phyloP scores from a whole-genome alignment of 2,329 filamentous ascomycete genomes.

The Verticillium albo-atrum region DNA sequence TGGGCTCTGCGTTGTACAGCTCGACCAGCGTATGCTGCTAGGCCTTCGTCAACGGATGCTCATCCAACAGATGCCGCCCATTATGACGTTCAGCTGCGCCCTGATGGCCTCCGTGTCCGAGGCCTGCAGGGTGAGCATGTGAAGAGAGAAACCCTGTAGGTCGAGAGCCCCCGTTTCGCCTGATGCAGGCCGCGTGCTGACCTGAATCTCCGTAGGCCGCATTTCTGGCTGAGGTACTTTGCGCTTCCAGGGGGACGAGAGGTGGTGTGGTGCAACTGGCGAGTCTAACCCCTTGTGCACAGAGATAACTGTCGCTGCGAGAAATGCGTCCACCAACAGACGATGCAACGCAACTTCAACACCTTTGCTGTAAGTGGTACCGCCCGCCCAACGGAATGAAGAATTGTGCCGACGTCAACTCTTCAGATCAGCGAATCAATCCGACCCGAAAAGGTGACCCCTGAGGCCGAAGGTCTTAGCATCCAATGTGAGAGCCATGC shows the following conservation, averaged over 20 bases:
- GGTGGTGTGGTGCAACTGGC: neutral
- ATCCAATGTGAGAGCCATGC: slow-evolving; percentile 24
- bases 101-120: slow-evolving; percentile 6
- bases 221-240: slow-evolving; percentile 14
- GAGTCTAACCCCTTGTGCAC: neutral
- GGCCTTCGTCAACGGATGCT: neutral
- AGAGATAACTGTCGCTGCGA: slow-evolving; percentile 40
- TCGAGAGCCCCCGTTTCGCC: neutral
- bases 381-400: neutral
- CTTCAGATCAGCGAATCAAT: slow-evolving; percentile 26
- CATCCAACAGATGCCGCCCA: neutral
- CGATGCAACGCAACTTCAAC: slow-evolving; percentile 36
- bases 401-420: neutral
- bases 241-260: neutral
- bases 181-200: neutral
- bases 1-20: neutral
- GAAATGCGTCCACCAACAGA: slow-evolving; percentile 35
- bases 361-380: slow-evolving; percentile 29
- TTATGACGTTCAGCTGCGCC: neutral
- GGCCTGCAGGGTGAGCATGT: neutral
- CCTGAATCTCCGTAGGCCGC: slow-evolving; percentile 5
- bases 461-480: slow-evolving; percentile 22
- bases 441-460: slow-evolving; percentile 19
- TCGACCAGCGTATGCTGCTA: neutral
- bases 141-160: slow-evolving; percentile 12